Evolutionary conservation across 768 basidiomycete genomes (phyloP).

Genomic region (Pulveroboletus sp.): DNA sequence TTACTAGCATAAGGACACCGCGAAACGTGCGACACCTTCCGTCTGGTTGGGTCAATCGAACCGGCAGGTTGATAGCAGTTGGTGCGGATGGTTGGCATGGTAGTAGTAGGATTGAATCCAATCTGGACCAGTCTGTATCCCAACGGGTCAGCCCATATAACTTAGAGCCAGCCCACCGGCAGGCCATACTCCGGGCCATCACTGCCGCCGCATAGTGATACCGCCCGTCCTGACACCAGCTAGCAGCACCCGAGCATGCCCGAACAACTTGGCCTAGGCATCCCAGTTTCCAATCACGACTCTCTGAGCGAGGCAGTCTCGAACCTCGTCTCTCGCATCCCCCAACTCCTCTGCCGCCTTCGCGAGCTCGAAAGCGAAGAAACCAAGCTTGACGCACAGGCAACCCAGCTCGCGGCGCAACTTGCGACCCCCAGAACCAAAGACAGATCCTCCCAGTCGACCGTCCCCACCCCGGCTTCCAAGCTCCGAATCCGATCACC

Average conservation of each 20-base stretch:
- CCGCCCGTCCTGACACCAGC: neutral
- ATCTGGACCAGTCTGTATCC: constrained; percentile 8
- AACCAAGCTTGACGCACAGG: constrained; percentile 14
- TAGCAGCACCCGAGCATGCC: constrained; percentile 5
- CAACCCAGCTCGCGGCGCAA: constrained; percentile 9
- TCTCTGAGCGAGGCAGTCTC: constrained; percentile 14
- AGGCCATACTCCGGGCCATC: too few species aligned
- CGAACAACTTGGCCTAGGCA: too few species aligned
- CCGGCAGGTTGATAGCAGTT: too few species aligned
- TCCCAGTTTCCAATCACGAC: neutral
- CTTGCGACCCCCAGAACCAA: constrained; percentile 1
- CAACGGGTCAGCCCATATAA: constrained; percentile 15
- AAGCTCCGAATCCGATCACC: neutral
- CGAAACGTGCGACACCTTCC: too few species aligned
- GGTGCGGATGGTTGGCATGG: too few species aligned
- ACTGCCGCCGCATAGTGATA: neutral
- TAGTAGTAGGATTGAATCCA: too few species aligned
- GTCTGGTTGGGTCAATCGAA: too few species aligned
- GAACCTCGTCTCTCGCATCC: constrained; percentile 10
- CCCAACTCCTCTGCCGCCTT: constrained; percentile 18
- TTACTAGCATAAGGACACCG: too few species aligned
- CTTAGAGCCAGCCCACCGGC: constrained; percentile 1
- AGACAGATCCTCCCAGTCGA: neutral
- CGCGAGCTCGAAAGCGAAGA: constrained; percentile 23
- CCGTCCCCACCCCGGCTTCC: neutral